Conservation (phyloP, 2,329 filamentous ascomycete genomes). For the Fusarium pseudocircinatum region DNA sequence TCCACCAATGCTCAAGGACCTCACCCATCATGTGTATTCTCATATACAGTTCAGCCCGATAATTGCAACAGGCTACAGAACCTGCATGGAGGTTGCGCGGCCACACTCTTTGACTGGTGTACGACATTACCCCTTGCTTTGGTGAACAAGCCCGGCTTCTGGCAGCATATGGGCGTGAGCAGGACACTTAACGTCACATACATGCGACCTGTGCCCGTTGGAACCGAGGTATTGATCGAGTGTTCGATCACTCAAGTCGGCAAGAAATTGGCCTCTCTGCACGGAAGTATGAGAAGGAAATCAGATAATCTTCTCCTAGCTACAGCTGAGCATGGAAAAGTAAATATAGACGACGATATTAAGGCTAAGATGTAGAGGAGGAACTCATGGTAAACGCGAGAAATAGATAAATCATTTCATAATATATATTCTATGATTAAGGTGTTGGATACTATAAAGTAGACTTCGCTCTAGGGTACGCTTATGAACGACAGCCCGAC, state of each 20-base stretch:
- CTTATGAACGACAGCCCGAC: neutral
- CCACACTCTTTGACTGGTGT: conserved; percentile 74
- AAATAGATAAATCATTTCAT: neutral
- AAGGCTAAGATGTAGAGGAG: conserved; percentile 39
- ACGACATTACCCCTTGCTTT: conserved; percentile 69
- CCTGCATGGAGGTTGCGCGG: conserved; percentile 70
- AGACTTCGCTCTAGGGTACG: conserved; percentile 1
- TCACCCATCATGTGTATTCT: conserved; percentile 55
- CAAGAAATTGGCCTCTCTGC: conserved; percentile 61
- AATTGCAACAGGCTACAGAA: conserved; percentile 65
- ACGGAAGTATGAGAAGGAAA: conserved; percentile 63
- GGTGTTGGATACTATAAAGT: neutral
- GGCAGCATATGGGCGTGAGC: conserved; percentile 70
- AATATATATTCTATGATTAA: neutral
- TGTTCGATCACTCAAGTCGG: conserved; percentile 68
- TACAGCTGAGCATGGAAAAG: conserved; percentile 72
- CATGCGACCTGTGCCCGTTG: conserved; percentile 67
- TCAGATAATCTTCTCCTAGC: conserved; percentile 64
- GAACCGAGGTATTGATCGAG: conserved; percentile 61
- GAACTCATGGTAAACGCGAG: neutral
- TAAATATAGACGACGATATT: conserved; percentile 63
- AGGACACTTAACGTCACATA: conserved; percentile 75
- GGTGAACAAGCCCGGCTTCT: conserved; percentile 67
- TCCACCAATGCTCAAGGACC: conserved; percentile 46
- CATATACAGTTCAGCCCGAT: conserved; percentile 58